Evolutionary conservation across 2,329 filamentous ascomycete genomes (phyloP).

Genomic region (Cadophora sp.): DNA sequence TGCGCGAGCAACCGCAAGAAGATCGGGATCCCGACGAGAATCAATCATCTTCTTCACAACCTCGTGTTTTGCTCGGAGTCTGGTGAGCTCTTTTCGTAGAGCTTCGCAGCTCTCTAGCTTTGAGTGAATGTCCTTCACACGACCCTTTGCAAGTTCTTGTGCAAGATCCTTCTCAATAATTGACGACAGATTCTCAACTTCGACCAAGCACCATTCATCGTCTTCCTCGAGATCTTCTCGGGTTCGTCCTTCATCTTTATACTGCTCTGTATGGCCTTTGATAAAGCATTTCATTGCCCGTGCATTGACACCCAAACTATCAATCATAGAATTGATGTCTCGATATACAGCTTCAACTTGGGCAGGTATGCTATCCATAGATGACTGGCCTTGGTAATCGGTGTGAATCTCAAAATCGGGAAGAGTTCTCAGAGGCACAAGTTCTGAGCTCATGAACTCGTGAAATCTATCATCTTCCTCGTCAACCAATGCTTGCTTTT

Average conservation of each 20-base stretch:
- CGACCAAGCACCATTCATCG: constrained; percentile 76
- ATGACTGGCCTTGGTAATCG: constrained; percentile 56
- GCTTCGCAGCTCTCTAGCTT: constrained; percentile 74
- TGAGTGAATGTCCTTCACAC: constrained; percentile 70
- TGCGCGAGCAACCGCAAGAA: constrained; percentile 67
- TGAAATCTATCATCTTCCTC: constrained; percentile 75
- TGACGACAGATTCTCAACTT: constrained; percentile 72
- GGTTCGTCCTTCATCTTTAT: constrained; percentile 60
- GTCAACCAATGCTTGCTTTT: constrained; percentile 64
- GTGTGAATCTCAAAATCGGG: constrained; percentile 72
- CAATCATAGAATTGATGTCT: constrained; percentile 93
- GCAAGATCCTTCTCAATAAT: constrained; percentile 70
- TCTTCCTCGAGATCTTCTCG: constrained; percentile 72
- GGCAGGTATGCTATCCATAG: constrained; percentile 61
- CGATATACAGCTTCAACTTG: constrained; percentile 74
- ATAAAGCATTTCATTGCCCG: constrained; percentile 65
- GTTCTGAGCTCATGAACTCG: constrained; percentile 63
- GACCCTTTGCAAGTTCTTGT: constrained; percentile 69
- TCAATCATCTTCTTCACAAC: constrained; percentile 81
- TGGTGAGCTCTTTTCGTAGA: constrained; percentile 72
- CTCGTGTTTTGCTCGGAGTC: constrained; percentile 76
- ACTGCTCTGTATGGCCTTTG: constrained; percentile 67
- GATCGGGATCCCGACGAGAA: constrained; percentile 71
- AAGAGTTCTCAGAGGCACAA: constrained; percentile 66
- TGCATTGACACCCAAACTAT: constrained; percentile 87